A percentile compares a stretch with the other conserved stretches of the same genome.
These are phyloP conservation scores for Aspergillus fijiensis DNA, from an alignment of 2,329 filamentous ascomycete genomes.

Conservation along the genomic window DNA sequence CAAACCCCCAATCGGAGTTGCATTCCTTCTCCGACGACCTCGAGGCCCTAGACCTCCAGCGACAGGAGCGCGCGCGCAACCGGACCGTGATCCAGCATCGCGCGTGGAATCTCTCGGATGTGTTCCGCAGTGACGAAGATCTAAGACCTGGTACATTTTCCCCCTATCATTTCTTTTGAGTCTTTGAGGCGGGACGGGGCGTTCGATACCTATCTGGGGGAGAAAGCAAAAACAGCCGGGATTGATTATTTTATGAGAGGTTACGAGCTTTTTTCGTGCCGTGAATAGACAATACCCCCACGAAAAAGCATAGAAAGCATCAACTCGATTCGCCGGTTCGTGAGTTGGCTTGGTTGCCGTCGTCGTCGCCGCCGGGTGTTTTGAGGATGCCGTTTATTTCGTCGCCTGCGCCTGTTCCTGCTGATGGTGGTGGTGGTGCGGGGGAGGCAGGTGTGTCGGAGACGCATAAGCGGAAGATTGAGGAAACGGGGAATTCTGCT, in stretches of 20 bases:
- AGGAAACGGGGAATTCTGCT: conserved; percentile 10
- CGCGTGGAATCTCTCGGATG: conserved; percentile 43
- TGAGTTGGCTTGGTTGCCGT: conserved; percentile 25
- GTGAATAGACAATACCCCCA: conserved; percentile 41
- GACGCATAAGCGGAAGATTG: conserved; percentile 43
- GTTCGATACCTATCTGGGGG: background rate
- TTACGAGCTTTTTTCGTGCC: conserved; percentile 1
- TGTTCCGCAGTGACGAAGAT: conserved; percentile 46
- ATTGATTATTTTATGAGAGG: background rate
- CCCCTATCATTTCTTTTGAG: background rate
- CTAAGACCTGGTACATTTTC: conserved; percentile 33
- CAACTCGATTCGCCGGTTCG: conserved; percentile 12
- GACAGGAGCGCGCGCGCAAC: conserved; percentile 35
- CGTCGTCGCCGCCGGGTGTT: conserved; percentile 35
- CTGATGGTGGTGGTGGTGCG: background rate
- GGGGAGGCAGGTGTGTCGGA: conserved; percentile 23
- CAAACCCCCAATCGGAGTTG: conserved; percentile 14
- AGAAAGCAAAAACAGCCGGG: background rate
- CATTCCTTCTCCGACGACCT: conserved; percentile 42
- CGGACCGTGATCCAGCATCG: conserved; percentile 45
- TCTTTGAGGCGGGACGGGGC: background rate
- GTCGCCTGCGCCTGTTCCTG: conserved; percentile 32
- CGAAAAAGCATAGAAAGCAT: conserved; percentile 23
- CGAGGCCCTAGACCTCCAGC: conserved; percentile 39
- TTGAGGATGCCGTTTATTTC: conserved; percentile 44